Evolutionary conservation across 2,329 filamentous ascomycete genomes (phyloP), one percentile per base, ranked within the genome.

Genomic region (Trematosphaeria pertusa): DNA sequence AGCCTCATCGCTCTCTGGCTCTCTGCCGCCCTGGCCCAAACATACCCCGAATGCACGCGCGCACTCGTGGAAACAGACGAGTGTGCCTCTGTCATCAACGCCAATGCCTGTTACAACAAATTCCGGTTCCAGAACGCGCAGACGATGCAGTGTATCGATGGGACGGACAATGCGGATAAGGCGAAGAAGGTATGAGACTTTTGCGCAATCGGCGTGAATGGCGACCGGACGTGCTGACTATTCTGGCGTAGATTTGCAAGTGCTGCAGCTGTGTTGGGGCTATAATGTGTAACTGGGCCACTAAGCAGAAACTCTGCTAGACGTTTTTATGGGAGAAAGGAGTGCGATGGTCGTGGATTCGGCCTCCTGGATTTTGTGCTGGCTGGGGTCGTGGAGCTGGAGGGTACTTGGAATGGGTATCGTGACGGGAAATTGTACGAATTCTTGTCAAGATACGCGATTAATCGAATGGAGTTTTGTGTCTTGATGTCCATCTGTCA

Each of bases 31-130:
- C 20, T 52, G 7, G 58, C 46, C 9, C 61, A 61, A 36, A 46
- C 45, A 7, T 56, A 49, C 30, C 55, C 45, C 3, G 61, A 59
- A 33, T 67, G 64, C 37, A 66, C 65, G 3, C 31, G 34, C 20
- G 60, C 59, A 21, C 35, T 66, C 10, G 59, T 52, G 10, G 43
- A 48, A 50, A 64, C 57, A 7, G 62, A 69, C 20, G 62, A 63
- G 5, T 68, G 64, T 30, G 61, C 62, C 4, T 52, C 52, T 24
- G 63, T 68, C 33, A 66, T 67, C 49, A 57, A 67, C 38, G 64
- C 65, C 14, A 67, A 66, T 35, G 64, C 64, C 5, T 69, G 62
- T 46, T 66, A 67, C 50, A 68, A 68, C 48, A 54, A 66, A 43
- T 49, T 55, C 28, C 52, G 60, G 9, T 68, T 61, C 39, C 35